phyloP scores from a whole-genome alignment of 495 filamentous ascomycete species.

The Aspergillus carlsbadensis region DNA sequence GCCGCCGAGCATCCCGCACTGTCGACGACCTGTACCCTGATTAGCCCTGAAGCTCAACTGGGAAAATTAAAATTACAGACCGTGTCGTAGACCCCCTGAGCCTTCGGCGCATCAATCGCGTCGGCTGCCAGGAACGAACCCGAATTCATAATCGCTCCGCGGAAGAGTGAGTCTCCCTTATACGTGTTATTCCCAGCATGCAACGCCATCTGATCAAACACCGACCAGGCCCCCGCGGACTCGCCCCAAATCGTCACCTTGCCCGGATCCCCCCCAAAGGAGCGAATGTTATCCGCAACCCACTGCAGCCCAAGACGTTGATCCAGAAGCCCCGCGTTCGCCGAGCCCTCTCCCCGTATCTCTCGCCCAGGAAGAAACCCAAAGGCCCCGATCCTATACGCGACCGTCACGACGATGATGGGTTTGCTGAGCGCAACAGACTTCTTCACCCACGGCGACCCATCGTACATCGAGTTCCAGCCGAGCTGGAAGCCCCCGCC shows the following conservation, averaged over 20 bases:
- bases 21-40: constrained; percentile 29
- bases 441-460: not conserved
- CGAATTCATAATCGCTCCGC: constrained; percentile 56
- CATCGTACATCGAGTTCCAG: constrained; percentile 5
- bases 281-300: constrained; percentile 50
- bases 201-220: constrained; percentile 5
- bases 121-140: constrained; percentile 58
- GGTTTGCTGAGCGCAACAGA: not conserved
- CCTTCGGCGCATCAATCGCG: constrained; percentile 54
- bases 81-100: constrained; percentile 54
- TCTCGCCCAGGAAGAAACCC: constrained; percentile 1
- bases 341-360: not conserved
- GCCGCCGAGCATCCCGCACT: constrained; percentile 42
- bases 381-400: not conserved
- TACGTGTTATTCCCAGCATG: not conserved
- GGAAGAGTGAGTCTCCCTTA: not conserved
- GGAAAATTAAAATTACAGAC: constrained; percentile 14
- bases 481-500: constrained; percentile 2
- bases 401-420: not conserved
- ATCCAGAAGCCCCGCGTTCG: not conserved
- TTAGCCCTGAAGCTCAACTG: constrained; percentile 30
- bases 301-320: constrained; percentile 38
- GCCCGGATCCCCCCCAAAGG: constrained; percentile 55
- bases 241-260: constrained; percentile 54
- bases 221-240: constrained; percentile 44